Evolutionary conservation across 2,329 filamentous ascomycete genomes (phyloP).

Genomic region (Cladosporium sp.): DNA sequence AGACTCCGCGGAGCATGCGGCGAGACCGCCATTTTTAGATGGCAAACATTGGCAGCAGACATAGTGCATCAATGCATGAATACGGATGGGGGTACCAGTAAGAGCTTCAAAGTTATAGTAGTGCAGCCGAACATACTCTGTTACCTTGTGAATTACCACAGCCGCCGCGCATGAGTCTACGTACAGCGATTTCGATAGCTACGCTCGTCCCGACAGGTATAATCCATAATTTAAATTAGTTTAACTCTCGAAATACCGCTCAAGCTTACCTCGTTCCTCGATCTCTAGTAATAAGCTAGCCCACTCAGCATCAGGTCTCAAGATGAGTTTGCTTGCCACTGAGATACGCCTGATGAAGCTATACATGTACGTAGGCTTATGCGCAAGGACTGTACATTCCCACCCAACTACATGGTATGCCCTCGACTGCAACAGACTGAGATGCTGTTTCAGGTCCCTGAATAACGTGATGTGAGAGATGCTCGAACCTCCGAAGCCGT

Average conservation of each 20-base stretch:
- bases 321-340: too few relatives aligned
- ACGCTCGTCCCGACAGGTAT: too few relatives aligned
- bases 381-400: too few relatives aligned
- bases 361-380: too few relatives aligned
- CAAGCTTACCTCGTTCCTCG: too few relatives aligned
- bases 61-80: not conserved
- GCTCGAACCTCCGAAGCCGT: not conserved
- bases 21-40: not conserved
- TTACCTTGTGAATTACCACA: not conserved
- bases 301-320: too few relatives aligned
- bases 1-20: not conserved
- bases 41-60: not conserved
- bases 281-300: too few relatives aligned
- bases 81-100: not conserved
- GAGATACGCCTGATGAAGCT: too few relatives aligned
- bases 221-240: too few relatives aligned
- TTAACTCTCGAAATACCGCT: too few relatives aligned
- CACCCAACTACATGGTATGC: not conserved
- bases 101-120: not conserved
- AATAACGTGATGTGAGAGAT: not conserved
- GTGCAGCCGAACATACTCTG: not conserved
- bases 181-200: too few relatives aligned
- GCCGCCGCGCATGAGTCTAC: too few relatives aligned
- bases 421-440: slow-evolving; percentile 10
- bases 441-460: slow-evolving; percentile 9